phyloP scores from a whole-genome alignment of 495 filamentous ascomycete genomes.

The Aspergillus kassunensis region DNA sequence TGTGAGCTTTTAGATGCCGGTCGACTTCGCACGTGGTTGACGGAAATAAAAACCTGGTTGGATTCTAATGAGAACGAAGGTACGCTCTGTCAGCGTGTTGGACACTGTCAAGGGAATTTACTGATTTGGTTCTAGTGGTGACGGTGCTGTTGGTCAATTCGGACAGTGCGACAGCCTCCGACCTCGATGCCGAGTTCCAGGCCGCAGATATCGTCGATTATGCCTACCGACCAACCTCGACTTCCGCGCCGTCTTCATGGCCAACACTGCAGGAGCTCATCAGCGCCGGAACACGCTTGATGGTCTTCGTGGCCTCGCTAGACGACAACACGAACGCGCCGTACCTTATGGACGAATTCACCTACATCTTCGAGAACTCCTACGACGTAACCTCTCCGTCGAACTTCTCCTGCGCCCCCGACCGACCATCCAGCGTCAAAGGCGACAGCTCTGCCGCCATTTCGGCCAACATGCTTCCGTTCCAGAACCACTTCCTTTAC shows the following conservation, averaged over 20 bases:
- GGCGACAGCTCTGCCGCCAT: conserved; percentile 42
- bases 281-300: conserved; percentile 55
- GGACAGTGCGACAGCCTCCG: conserved; percentile 50
- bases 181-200: conserved; percentile 54
- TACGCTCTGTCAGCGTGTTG: conserved; percentile 11
- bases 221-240: conserved; percentile 52
- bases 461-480: conserved; percentile 46
- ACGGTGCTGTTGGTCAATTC: conserved; percentile 73
- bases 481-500: conserved; percentile 75
- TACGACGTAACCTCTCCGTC: conserved; percentile 61
- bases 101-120: neutral
- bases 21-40: conserved; percentile 57
- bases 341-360: conserved; percentile 72
- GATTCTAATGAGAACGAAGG: conserved; percentile 64
- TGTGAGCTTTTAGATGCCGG: conserved; percentile 67
- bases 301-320: conserved; percentile 61
- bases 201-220: conserved; percentile 57
- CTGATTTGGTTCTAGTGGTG: conserved; percentile 46
- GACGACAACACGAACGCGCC: conserved; percentile 42
- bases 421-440: conserved; percentile 52
- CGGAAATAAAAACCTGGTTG: conserved; percentile 62
- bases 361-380: conserved; percentile 71
- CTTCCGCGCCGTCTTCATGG: conserved; percentile 51
- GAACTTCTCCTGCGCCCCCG: conserved; percentile 63
- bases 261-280: conserved; percentile 69